Evolutionary conservation across 2,329 filamentous ascomycete genomes (phyloP).

Genomic region (Fusarium armeniacum): DNA sequence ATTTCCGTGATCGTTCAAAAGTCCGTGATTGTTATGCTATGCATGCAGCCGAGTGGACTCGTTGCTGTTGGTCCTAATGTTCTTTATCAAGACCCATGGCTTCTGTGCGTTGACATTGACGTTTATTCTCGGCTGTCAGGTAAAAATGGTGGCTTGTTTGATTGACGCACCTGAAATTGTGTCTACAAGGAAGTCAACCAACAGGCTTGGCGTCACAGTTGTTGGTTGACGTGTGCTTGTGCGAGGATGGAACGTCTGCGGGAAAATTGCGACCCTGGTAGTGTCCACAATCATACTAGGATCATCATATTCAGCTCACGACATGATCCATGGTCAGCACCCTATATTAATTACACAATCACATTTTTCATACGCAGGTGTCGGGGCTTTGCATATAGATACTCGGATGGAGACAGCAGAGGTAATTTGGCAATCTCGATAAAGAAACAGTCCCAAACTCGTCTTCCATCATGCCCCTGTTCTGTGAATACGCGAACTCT

Average conservation of each 20-base stretch:
- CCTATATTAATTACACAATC: background rate
- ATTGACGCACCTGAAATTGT: background rate
- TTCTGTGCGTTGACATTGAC: background rate
- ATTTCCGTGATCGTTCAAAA: slow-evolving; percentile 15
- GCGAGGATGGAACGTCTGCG: background rate
- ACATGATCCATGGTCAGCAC: background rate
- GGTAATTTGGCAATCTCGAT: background rate
- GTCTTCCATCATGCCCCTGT: background rate
- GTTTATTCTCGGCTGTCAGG: background rate
- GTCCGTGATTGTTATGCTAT: slow-evolving; percentile 21
- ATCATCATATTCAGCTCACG: background rate
- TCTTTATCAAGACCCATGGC: background rate
- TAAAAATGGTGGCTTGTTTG: background rate
- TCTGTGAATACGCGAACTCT: background rate
- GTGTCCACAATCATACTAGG: slow-evolving; percentile 1
- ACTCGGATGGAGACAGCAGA: too few species aligned
- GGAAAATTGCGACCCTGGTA: slow-evolving; percentile 17
- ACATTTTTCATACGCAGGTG: background rate
- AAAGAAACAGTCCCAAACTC: background rate
- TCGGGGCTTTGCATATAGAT: background rate
- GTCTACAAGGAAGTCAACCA: background rate
- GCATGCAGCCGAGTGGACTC: background rate
- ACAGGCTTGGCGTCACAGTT: background rate
- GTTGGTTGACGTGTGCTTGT: background rate
- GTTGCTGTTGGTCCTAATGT: background rate